Base-by-base conservation (phyloP, 176 grass and related monocot genomes). In the Rhynchospora tenuis region DNA sequence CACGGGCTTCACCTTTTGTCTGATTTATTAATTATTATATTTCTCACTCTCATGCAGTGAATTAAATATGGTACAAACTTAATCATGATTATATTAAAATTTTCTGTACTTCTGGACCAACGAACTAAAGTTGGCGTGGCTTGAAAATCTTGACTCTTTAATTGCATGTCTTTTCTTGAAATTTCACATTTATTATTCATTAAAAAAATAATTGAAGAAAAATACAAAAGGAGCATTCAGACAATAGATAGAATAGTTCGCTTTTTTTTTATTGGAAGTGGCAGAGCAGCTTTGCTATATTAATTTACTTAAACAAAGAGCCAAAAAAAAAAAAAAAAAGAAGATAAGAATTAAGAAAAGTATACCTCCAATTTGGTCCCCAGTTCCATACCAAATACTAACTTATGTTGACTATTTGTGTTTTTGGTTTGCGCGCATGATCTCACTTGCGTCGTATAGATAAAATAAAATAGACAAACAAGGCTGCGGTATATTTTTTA, bases 131-230 rank as follows among this genome's bases (percentile, higher is more conserved):
- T 77, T 51, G 6, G 50, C 14, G 7, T 77, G 7, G 48, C 73
- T 77, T 56, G 73, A 77, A 77, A 77, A 77, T 77, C 6, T 77
- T 77, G 73, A 76, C 73, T 77, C 24, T 77, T 74, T 28, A 12
- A 56, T 7, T 56, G 12, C 50, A 28, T 75, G 23, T 77, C 50
- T 54, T 77, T 77, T 56, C 1, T 31, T 13, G 15, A 0, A 56
- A 10, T 51, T 52, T 31, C 55, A 48, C 50, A 56, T 77, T 27
- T 31, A 56, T 55, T 55, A 8, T 13, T 77, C 19, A 2, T 28
- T 13, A 48, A 73, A 50, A 74, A 23, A 48, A 73, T 50, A 51
- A 51, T 28, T 52, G 71, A 47, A 14, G 3, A 16, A 26, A 74
- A 28, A 74, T 51, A 52, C 12, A 52, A 13, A 26, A 74, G 12